Base-by-base conservation (phyloP, 2,329 filamentous ascomycete species). In the Didymella pinodella region DNA sequence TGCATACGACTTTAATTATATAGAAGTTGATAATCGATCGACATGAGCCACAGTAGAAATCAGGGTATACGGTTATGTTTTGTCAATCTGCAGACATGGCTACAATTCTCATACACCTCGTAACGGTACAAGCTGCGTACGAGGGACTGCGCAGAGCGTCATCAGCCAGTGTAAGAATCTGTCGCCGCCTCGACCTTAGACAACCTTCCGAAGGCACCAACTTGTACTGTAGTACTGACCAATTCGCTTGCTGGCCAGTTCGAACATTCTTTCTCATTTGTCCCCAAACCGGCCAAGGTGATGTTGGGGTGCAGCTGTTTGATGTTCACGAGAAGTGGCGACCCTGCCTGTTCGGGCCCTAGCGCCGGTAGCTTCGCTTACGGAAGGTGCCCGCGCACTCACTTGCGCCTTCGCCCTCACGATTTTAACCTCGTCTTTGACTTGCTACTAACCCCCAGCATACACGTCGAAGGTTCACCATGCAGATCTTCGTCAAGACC, bases 401-500 rank as follows among this genome's bases (percentile, higher is more conserved):
- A 44, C 22, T 44, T 44, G 41, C 41, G 41, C 41, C 41, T 44
- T 44, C 41, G 41, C 41, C 25, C 41, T 44, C 41, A 44, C 25
- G 41, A 44, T 44, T 44, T 44, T 44, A 44, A 44, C 41, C 22
- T 44, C 41, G 41, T 46, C 31, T 45, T 46, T 31, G 32, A 40
- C 38, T 41, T 41, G 20, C 20, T 48, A 46, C 52, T 55, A 36
- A 55, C 36, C 28, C n/a, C 28, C 36, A 44, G 41, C 41, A 44
- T 18, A 44, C 22, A 44, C 41, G 41, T 44, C 41, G 41, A 44
- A 44, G 41, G 41, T 28, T 28, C 70, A 70, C 67, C 61, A 71
- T 74, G 70, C 67, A 75, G 72, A 75, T 84, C 90, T 98, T 98
- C 90, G 94, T 98, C 86, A 98, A 97, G 90, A 97, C 94, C 88